Evolutionary conservation across 805 yeast genomes (phyloP), one percentile per base, ranked within the genome.

Genomic region (Candida railenensis): DNA sequence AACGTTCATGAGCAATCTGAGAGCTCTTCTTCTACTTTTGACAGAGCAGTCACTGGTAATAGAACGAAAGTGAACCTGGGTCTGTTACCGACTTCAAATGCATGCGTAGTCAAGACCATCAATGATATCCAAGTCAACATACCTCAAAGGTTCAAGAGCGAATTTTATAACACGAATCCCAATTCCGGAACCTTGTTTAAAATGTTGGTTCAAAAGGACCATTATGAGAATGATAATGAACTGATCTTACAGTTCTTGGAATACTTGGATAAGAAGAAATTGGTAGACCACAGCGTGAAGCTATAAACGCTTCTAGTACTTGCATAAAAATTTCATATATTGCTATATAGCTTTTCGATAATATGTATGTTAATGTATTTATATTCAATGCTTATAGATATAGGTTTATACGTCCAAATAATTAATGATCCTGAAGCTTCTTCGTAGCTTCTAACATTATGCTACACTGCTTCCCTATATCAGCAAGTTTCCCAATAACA

Each of bases 401-500:
- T n/a, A n/a, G n/a, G n/a, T n/a, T n/a, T n/a, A n/a, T n/a, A n/a
- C n/a, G n/a, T n/a, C n/a, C n/a, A n/a, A n/a, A n/a, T n/a, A n/a
- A n/a, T 28, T 20, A 42, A 45, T 85, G 89, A 47, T 78, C 67
- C 44, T 77, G 74, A 75, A 87, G 79, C 48, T 80, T 74, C 52
- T 76, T 74, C 21, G 87, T 73, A 61, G 96, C 89, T 42, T 87
- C 95, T 37, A 80, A 73, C 69, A 90, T 71, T 22, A 89, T 84
- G 41, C 71, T 67, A 34, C 94, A 92, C 66, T 89, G 97, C 54
- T 83, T 78, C 1, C 88, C 92, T 45, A 89, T 78, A 48, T 87
- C 91, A 2, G 77, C 83, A 62, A 89, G 71, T 53, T 83, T 82
- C 34, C 77, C 68, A 50, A 89, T 77, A 9, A 89, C 92, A 41